A percentile compares a stretch with the other conserved stretches of the same genome.
These are phyloP conservation scores for Chlorella sp. DNA, from an alignment of 139 green algal species.

Conservation along the genomic window DNA sequence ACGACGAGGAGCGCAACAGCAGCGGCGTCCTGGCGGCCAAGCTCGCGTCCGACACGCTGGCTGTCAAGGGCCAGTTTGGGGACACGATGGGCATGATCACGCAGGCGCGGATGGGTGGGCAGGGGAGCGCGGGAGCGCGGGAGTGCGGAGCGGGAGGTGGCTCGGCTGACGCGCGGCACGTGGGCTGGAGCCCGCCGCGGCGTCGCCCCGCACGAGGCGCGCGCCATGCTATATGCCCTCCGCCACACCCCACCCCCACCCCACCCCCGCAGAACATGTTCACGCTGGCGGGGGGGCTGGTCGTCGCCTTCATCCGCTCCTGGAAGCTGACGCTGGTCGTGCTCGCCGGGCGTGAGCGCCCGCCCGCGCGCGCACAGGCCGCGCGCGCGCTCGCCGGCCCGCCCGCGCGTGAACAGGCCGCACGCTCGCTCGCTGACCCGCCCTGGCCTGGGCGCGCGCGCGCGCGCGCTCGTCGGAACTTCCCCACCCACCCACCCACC, in stretches of 20 bases:
- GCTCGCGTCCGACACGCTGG: slow-evolving; percentile 66
- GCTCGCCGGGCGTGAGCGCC: slow-evolving; percentile 45
- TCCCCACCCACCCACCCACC: too few relatives aligned
- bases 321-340: slow-evolving; percentile 84
- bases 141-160: too few relatives aligned
- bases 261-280: slow-evolving; percentile 47
- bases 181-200: too few relatives aligned
- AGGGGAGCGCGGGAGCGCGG: neutral
- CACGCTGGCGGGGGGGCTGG: slow-evolving; percentile 51
- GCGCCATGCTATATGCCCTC: too few relatives aligned
- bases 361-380: too few relatives aligned
- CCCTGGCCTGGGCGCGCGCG: too few relatives aligned
- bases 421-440: too few relatives aligned
- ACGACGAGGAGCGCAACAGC: slow-evolving; percentile 54
- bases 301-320: slow-evolving; percentile 66
- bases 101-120: slow-evolving; percentile 4
- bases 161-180: too few relatives aligned
- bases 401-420: too few relatives aligned
- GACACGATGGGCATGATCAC: slow-evolving; percentile 45
- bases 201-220: too few relatives aligned
- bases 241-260: neutral
- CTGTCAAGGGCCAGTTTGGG: slow-evolving; percentile 46
- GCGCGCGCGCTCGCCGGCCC: too few relatives aligned
- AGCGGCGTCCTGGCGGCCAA: slow-evolving; percentile 57
- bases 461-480: too few relatives aligned